Evolutionary conservation across 345 rosid species (phyloP).

Genomic region (Reutealis trisperma): DNA sequence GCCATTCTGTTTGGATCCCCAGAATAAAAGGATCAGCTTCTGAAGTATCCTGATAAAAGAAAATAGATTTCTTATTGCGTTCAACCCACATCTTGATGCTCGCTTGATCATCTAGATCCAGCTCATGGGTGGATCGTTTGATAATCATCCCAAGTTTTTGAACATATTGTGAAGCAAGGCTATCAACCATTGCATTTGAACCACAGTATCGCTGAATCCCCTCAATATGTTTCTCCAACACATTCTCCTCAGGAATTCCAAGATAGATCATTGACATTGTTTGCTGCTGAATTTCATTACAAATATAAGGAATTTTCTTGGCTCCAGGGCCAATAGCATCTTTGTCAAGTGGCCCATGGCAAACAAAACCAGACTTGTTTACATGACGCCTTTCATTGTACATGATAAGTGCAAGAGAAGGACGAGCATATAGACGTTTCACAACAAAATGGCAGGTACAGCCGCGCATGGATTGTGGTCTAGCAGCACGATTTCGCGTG

Average conservation of each 20-base stretch:
- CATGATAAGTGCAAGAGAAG: conserved; percentile 71
- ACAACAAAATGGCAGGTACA: conserved; percentile 87
- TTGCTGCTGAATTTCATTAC: conserved; percentile 80
- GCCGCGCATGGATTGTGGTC: conserved; percentile 99
- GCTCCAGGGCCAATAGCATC: conserved; percentile 98
- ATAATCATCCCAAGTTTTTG: conserved; percentile 94
- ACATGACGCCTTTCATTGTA: conserved; percentile 83
- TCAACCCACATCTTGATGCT: conserved; percentile 89
- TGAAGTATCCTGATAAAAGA: conserved; percentile 80
- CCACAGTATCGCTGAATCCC: conserved; percentile 89
- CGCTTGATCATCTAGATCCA: conserved; percentile 90
- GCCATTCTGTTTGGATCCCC: conserved; percentile 97
- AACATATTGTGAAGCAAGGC: conserved; percentile 86
- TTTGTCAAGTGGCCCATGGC: conserved; percentile 94
- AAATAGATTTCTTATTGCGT: conserved; percentile 81
- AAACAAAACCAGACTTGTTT: conserved; percentile 79
- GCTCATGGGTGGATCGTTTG: conserved; percentile 78
- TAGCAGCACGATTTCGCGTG: conserved; percentile 79
- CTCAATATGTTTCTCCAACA: conserved; percentile 91
- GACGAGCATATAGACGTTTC: conserved; percentile 77
- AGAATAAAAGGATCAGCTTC: conserved; percentile 73
- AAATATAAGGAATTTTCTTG: conserved; percentile 82
- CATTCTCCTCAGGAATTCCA: conserved; percentile 92
- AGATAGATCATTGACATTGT: conserved; percentile 96
- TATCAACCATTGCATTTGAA: conserved; percentile 59